Evolutionary conservation across 1,139 yeast genomes (phyloP).

Genomic region (Torulaspora pretoriensis): DNA sequence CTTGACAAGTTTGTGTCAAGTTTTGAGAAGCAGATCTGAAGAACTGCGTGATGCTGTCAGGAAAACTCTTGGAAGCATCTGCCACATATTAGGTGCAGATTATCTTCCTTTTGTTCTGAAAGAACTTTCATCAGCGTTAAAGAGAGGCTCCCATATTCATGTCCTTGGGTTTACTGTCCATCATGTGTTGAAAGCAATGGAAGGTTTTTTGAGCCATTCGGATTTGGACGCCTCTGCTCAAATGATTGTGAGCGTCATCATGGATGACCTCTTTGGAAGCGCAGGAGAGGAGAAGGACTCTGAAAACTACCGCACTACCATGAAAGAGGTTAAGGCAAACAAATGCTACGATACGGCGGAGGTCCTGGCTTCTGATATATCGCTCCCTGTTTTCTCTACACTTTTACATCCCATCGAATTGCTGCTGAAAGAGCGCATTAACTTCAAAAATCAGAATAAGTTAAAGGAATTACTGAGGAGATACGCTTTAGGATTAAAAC

Average conservation of each 20-base stretch:
- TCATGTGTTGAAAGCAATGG: constrained; percentile 55
- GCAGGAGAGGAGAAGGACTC: constrained; percentile 95
- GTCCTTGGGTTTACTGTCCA: constrained; percentile 87
- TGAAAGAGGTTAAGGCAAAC: constrained; percentile 87
- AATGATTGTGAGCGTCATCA: constrained; percentile 63
- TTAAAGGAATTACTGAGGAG: constrained; percentile 76
- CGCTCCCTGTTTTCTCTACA: constrained; percentile 54
- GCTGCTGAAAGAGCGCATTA: constrained; percentile 60
- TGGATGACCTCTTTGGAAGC: constrained; percentile 91
- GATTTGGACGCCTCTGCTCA: constrained; percentile 69
- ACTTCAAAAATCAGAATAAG: constrained; percentile 66
- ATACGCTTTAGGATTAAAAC: constrained; percentile 70
- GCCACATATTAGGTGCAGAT: constrained; percentile 61
- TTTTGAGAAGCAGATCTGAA: constrained; percentile 79
- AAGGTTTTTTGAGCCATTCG: constrained; percentile 52
- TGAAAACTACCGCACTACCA: constrained; percentile 79
- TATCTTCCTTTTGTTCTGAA: constrained; percentile 70
- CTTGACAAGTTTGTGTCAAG: constrained; percentile 80
- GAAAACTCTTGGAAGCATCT: constrained; percentile 64
- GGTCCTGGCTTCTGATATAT: constrained; percentile 61
- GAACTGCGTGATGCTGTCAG: constrained; percentile 86
- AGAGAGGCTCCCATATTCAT: constrained; percentile 91
- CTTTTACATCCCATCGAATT: constrained; percentile 67
- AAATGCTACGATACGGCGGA: constrained; percentile 89
- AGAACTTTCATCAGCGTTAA: constrained; percentile 74